Base-by-base conservation (phyloP, 257 asterid genomes). In the Solanum virginianum region DNA sequence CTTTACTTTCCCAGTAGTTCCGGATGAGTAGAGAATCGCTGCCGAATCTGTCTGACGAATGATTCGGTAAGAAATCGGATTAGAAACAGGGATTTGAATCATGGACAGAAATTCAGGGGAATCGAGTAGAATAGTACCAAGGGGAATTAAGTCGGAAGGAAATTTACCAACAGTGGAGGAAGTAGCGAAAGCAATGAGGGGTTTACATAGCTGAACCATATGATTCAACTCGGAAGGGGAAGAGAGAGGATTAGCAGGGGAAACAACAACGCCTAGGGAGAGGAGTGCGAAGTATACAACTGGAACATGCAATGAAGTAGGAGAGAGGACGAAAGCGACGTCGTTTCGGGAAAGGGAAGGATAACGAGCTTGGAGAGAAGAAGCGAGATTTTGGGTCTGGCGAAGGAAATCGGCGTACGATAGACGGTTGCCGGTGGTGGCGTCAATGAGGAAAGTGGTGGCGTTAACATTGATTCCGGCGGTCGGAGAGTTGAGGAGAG, bases 1-100 rank as follows among this genome's bases (percentile, higher is more conserved):
- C 49, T 94, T 94, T 15, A 90, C 92, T 56, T 85, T 88, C 3
- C 99, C 99, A 55, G 98, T 96, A 39, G 99, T 96, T 39, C 99
- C 99, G 39, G 99, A 96, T 1, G 99, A 96, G 93, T 91, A 96
- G 0, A 96, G 93, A 65, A 96, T 89, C 15, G 95, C 95, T 6
- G 99, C 98, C 7, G 93, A 29, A 82, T 89, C 93, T 17, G 89
- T 82, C 84, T 96, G 99, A 14, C 69, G 39, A 41, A 94, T 87
- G 3, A 69, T 0, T 1, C 32, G 84, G 18, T 32, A 72, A 29
- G 66, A 8, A 13, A 32, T 7, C 1, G 60, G 56, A 60, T 8
- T 43, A n/a, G 56, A 7, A 26, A 4, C 43, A 5, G 24, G 36
- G 1, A 11, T 8, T 10, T 85, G 12, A 20, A 96, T 89, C 98